These are phyloP conservation scores for Psilocybe mexicana DNA, from an alignment of 1,284 basidiomycete species.

Conservation along the genomic window DNA sequence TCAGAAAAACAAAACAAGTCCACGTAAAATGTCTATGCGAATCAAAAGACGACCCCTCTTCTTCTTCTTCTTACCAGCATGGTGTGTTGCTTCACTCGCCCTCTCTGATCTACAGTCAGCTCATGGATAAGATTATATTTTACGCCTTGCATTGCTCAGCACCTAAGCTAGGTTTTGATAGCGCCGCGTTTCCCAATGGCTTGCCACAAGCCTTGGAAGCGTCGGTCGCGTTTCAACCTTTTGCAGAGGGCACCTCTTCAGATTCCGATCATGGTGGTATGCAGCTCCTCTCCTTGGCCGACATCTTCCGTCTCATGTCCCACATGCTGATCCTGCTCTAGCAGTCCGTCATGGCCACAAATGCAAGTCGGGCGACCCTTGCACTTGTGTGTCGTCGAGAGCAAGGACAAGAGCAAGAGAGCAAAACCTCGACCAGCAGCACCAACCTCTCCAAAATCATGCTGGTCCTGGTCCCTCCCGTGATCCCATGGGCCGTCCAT, in stretches of 20 bases:
- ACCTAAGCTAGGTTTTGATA: conserved; percentile 54
- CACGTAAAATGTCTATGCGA: conserved; percentile 76
- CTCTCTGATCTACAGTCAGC: conserved; percentile 25
- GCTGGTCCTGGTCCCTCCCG: conserved; percentile 14
- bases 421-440: conserved; percentile 9
- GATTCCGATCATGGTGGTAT: conserved; percentile 44
- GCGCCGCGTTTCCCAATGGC: conserved; percentile 73
- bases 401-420: conserved; percentile 31
- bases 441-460: not conserved
- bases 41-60: conserved; percentile 33
- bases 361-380: conserved; percentile 48
- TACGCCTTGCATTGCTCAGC: conserved; percentile 36
- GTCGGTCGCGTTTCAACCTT: conserved; percentile 46
- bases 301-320: conserved; percentile 27
- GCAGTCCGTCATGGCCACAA: conserved; percentile 37
- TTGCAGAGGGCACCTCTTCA: conserved; percentile 25
- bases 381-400: conserved; percentile 58
- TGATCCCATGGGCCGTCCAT: conserved; percentile 2
- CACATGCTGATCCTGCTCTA: conserved; percentile 39
- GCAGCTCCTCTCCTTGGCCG: conserved; percentile 34
- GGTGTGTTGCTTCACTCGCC: conserved; percentile 41
- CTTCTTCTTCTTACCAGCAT: conserved; percentile 47
- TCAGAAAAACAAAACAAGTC: conserved; percentile 71
- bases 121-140: conserved; percentile 49
- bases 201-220: conserved; percentile 64